Evolutionary conservation across 2,329 filamentous ascomycete genomes (phyloP).

Genomic region (Ceratocystis variospora): DNA sequence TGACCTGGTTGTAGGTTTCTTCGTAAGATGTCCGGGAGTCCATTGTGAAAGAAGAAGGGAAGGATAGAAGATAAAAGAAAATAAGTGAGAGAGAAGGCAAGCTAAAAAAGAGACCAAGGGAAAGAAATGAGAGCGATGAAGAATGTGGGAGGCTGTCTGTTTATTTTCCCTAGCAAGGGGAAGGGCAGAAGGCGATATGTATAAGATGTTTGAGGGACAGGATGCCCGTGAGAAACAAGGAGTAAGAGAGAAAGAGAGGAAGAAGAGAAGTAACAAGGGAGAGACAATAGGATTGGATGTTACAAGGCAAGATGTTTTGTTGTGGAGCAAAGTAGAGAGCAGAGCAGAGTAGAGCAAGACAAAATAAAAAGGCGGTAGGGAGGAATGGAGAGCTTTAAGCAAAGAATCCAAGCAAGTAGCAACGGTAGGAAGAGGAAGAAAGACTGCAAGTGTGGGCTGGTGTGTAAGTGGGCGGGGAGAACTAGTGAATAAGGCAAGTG

Average conservation of each 20-base stretch:
- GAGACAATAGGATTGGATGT: background rate
- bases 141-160: slow-evolving; percentile 10
- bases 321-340: background rate
- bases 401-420: background rate
- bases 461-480: background rate
- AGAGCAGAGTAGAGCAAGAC: background rate
- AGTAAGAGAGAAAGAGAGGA: slow-evolving; percentile 1
- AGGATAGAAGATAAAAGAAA: slow-evolving; percentile 16
- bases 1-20: slow-evolving; percentile 26
- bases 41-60: slow-evolving; percentile 27
- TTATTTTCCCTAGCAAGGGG: slow-evolving; percentile 9
- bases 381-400: slow-evolving; percentile 8
- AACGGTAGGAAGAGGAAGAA: background rate
- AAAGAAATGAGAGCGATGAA: slow-evolving; percentile 9
- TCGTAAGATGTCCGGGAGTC: slow-evolving; percentile 31
- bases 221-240: background rate
- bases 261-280: background rate
- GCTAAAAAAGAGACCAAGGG: slow-evolving; percentile 9
- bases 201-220: slow-evolving; percentile 9
- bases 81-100: background rate
- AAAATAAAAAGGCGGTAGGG: slow-evolving; percentile 1
- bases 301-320: background rate
- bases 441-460: too few species aligned
- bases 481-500: too few species aligned
- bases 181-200: slow-evolving; percentile 8